Conservation (phyloP, 805 yeast species). For the Alloascoidea africana region DNA sequence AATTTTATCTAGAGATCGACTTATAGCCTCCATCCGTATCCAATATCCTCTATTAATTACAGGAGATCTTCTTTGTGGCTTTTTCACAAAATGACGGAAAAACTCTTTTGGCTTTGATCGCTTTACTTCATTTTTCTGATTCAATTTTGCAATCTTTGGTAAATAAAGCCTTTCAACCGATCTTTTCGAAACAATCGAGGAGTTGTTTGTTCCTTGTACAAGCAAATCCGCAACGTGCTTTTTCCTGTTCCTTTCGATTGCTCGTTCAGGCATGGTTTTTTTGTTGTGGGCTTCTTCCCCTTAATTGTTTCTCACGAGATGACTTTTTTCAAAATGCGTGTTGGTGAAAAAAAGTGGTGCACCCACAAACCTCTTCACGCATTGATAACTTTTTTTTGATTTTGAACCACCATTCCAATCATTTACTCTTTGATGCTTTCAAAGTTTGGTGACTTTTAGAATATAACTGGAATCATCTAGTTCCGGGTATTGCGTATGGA, state of each 20-base stretch:
- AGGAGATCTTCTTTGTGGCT: slow-evolving; percentile 57
- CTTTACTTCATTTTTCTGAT: slow-evolving; percentile 4
- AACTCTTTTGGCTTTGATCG: slow-evolving; percentile 24
- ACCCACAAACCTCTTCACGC: too few species aligned
- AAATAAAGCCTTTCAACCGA: slow-evolving; percentile 55
- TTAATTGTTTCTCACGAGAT: too few species aligned
- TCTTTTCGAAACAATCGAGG: slow-evolving; percentile 70
- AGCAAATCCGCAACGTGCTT: slow-evolving; percentile 43
- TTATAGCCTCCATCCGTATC: slow-evolving; percentile 61
- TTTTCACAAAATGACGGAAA: slow-evolving; percentile 54
- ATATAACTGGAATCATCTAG: too few species aligned
- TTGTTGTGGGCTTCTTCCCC: slow-evolving; percentile 7
- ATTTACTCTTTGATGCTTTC: too few species aligned
- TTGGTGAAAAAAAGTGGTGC: too few species aligned
- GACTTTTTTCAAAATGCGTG: too few species aligned
- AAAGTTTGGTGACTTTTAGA: too few species aligned
- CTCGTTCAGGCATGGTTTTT: slow-evolving; percentile 7
- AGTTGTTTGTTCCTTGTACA: slow-evolving; percentile 75
- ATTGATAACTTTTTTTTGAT: too few species aligned
- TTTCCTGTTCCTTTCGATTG: slow-evolving; percentile 18
- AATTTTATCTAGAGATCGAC: slow-evolving; percentile 26
- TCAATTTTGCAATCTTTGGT: slow-evolving; percentile 11
- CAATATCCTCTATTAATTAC: slow-evolving; percentile 75
- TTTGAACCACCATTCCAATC: too few species aligned
- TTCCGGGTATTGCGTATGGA: too few species aligned